Conservation (phyloP, 257 asterid species). For the Paulownia fortunei region DNA sequence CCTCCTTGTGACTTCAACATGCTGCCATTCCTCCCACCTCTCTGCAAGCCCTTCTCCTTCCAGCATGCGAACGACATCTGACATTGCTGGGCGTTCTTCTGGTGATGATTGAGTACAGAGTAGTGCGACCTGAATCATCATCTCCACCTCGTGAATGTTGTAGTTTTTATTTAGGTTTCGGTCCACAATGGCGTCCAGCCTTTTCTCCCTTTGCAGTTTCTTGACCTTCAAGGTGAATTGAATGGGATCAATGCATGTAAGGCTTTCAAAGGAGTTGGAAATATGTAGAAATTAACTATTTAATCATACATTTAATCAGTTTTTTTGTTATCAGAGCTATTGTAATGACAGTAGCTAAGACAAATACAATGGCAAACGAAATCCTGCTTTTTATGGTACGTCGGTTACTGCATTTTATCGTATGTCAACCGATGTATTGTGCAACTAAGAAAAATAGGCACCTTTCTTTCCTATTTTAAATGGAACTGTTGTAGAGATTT, state of each 20-base stretch:
- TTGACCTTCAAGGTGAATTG: conserved; percentile 56
- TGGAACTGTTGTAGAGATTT: too few species aligned
- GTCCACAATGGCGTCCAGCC: conserved; percentile 80
- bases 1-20: conserved; percentile 69
- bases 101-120: conserved; percentile 89
- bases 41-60: conserved; percentile 96
- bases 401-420: too few species aligned
- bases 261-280: neutral
- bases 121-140: conserved; percentile 94
- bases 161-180: conserved; percentile 56
- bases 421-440: too few species aligned
- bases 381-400: too few species aligned
- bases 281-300: neutral
- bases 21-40: conserved; percentile 95
- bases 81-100: conserved; percentile 98
- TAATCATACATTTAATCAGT: too few species aligned
- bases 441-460: too few species aligned
- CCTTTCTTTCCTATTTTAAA: too few species aligned
- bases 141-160: conserved; percentile 81
- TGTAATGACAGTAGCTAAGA: too few species aligned
- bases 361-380: too few species aligned
- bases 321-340: too few species aligned
- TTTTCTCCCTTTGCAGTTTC: conserved; percentile 84
- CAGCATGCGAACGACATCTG: conserved; percentile 89
- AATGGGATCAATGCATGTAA: neutral